A percentile compares a stretch with the other conserved stretches of the same genome.
phyloP scores from a whole-genome alignment of 1,284 basidiomycete species.

The Stygiomarasmius scandens region DNA sequence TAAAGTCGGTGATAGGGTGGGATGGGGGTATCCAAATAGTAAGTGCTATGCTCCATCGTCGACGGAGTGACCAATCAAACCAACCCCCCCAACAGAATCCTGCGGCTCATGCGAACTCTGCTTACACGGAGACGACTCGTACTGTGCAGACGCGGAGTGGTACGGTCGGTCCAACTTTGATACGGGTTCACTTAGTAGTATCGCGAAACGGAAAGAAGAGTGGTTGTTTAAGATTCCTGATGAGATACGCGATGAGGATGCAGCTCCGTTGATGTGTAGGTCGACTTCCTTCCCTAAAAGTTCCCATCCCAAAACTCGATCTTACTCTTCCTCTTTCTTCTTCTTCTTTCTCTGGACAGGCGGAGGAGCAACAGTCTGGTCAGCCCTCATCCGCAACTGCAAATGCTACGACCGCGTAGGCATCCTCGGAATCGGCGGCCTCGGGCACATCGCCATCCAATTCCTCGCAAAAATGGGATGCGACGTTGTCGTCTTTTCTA shows the following conservation, averaged over 20 bases:
- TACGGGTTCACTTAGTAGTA: constrained; percentile 61
- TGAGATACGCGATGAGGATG: constrained; percentile 49
- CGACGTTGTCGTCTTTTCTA: constrained; percentile 65
- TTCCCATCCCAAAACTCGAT: too few relatives aligned
- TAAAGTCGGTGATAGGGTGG: constrained; percentile 35
- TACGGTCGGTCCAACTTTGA: constrained; percentile 51
- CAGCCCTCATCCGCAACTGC: constrained; percentile 54
- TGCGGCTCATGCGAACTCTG: constrained; percentile 17
- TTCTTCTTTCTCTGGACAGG: not conserved
- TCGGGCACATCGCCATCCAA: constrained; percentile 53
- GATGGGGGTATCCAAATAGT: constrained; percentile 11
- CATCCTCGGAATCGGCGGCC: constrained; percentile 61
- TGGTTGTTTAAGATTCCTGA: constrained; percentile 71
- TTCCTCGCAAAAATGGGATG: constrained; percentile 59
- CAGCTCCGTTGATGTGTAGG: constrained; percentile 52
- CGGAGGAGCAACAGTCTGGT: constrained; percentile 58
- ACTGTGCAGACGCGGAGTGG: constrained; percentile 31
- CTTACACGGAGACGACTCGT: constrained; percentile 45
- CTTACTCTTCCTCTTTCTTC: too few relatives aligned
- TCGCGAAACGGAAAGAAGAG: constrained; percentile 59
- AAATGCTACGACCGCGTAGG: constrained; percentile 54
- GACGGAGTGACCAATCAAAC: not conserved
- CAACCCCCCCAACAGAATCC: not conserved
- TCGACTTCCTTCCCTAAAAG: too few relatives aligned
- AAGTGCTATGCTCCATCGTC: not conserved